These are phyloP conservation scores for Fremontodendron californicum DNA, from an alignment of 345 rosid genomes.

Conservation along the genomic window DNA sequence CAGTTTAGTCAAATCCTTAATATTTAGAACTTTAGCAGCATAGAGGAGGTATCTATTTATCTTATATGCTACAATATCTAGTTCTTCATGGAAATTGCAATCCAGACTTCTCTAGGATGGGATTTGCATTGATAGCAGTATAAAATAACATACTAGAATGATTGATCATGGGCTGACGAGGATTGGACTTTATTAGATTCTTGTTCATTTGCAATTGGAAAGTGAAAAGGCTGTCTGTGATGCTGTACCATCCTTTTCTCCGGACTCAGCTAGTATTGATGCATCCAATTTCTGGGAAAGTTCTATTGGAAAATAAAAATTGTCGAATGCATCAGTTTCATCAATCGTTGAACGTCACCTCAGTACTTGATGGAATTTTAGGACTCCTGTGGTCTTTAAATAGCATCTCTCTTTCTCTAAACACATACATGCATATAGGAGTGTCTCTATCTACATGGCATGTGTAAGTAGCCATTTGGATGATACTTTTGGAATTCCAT, in stretches of 20 bases:
- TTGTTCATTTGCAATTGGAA: neutral
- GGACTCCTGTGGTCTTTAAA: neutral
- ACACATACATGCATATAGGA: neutral
- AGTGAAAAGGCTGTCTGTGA: neutral
- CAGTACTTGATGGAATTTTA: neutral
- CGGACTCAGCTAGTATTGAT: neutral
- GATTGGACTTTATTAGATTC: neutral
- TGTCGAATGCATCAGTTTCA: neutral
- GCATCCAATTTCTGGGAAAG: neutral
- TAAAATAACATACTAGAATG: neutral
- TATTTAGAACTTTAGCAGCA: neutral
- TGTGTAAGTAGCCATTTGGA: neutral
- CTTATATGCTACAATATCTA: neutral
- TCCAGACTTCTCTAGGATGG: neutral
- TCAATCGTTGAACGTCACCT: neutral
- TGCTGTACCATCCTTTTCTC: neutral
- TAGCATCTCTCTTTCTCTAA: neutral
- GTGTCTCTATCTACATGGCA: neutral
- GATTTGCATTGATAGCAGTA: neutral
- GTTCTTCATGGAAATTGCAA: neutral
- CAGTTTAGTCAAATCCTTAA: neutral
- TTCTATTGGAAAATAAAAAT: neutral
- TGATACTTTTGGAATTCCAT: neutral
- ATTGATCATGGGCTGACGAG: neutral
- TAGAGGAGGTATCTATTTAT: neutral